phyloP scores from a whole-genome alignment of 2,329 filamentous ascomycete genomes.

The Trichoderma hamatum region DNA sequence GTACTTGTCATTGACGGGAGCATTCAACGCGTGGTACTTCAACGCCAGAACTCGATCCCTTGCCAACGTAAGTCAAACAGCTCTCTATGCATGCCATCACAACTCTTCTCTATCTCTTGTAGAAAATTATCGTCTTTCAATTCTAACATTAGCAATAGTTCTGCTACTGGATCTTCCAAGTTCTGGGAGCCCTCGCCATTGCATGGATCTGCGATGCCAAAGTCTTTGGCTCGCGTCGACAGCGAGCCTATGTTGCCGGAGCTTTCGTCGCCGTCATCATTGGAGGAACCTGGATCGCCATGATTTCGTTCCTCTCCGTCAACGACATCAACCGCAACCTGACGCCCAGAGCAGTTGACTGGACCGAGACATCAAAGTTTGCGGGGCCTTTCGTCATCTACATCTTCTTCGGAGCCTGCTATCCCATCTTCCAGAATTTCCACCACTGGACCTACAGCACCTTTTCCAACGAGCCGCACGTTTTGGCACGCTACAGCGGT shows the following conservation, averaged over 20 bases:
- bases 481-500: conserved; percentile 25
- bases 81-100: too few species aligned
- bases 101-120: neutral
- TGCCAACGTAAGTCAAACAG: conserved; percentile 17
- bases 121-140: too few species aligned
- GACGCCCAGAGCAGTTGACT: conserved; percentile 19
- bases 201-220: conserved; percentile 21
- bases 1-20: conserved; percentile 24
- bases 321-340: conserved; percentile 23
- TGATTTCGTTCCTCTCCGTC: conserved; percentile 23
- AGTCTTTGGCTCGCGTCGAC: conserved; percentile 14
- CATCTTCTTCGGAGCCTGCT: conserved; percentile 26
- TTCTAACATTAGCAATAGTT: neutral
- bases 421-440: conserved; percentile 27
- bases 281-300: conserved; percentile 27
- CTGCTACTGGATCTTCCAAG: conserved; percentile 26
- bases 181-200: conserved; percentile 24
- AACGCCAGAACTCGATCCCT: conserved; percentile 24
- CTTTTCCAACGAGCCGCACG: conserved; percentile 27
- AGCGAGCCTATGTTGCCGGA: conserved; percentile 20
- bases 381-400: conserved; percentile 27
- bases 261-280: conserved; percentile 17
- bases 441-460: conserved; percentile 27
- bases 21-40: conserved; percentile 25
- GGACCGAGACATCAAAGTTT: conserved; percentile 23